Percentiles rank a stretch among this genome's conserved stretches.
Conservation (phyloP, 2,329 filamentous ascomycete genomes). For the Neurospora sp. region DNA sequence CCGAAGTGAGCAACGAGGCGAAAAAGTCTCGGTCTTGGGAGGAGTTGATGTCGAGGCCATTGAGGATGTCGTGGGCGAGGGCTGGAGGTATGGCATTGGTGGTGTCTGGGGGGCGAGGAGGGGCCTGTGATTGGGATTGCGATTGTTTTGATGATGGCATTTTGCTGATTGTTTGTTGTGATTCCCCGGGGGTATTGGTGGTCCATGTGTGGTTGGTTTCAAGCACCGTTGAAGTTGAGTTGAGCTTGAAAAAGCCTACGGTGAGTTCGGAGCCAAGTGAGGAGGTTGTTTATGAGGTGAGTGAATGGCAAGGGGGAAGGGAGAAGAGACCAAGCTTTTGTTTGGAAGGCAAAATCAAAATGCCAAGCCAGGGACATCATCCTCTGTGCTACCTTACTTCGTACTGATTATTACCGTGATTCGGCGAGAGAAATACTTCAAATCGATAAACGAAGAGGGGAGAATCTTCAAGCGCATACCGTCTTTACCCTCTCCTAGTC, state of each 20-base stretch:
- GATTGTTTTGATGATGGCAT: background rate
- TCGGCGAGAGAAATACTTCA: background rate
- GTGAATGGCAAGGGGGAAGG: background rate
- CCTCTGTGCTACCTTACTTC: background rate
- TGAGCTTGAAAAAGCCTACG: background rate
- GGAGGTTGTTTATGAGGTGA: background rate
- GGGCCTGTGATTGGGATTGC: background rate
- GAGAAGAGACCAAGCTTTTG: background rate
- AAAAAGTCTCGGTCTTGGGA: slow-evolving; percentile 19
- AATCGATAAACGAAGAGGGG: background rate
- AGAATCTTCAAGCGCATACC: background rate
- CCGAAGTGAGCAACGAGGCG: slow-evolving; percentile 16
- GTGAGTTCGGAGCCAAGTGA: background rate
- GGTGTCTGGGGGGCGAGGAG: background rate
- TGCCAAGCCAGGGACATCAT: background rate
- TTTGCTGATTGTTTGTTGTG: background rate
- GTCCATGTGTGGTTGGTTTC: background rate
- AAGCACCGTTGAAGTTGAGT: background rate
- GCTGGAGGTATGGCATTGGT: background rate
- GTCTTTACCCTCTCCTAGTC: background rate
- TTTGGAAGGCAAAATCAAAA: background rate
- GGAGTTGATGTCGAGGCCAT: slow-evolving; percentile 23
- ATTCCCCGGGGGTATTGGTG: background rate
- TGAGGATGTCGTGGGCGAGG: slow-evolving; percentile 21
- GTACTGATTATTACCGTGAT: background rate